A percentile compares a stretch with the other conserved stretches of the same genome.
phyloP scores from a whole-genome alignment of 805 yeast genomes.

The Candida sakaeoensis region DNA sequence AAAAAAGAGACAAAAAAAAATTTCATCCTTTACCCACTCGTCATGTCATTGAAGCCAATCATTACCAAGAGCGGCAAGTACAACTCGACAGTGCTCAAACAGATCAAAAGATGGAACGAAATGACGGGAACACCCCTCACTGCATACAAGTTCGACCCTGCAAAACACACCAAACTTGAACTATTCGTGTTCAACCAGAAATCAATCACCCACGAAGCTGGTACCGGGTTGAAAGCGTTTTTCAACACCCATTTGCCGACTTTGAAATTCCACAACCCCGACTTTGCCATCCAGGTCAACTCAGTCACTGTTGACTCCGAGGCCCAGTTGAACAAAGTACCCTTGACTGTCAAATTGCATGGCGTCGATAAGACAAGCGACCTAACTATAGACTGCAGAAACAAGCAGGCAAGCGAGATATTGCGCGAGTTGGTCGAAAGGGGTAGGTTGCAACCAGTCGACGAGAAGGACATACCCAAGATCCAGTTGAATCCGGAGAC shows the following conservation, averaged over 20 bases:
- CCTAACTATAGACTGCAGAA: constrained; percentile 50
- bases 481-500: constrained; percentile 1
- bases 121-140: constrained; percentile 47
- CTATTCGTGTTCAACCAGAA: constrained; percentile 46
- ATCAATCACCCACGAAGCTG: constrained; percentile 38
- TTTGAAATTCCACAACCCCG: constrained; percentile 80
- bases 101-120: constrained; percentile 46
- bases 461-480: constrained; percentile 35
- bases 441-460: background rate
- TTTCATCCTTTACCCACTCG: background rate
- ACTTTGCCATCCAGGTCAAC: constrained; percentile 54
- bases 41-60: constrained; percentile 6
- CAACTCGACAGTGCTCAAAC: constrained; percentile 41
- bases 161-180: constrained; percentile 38
- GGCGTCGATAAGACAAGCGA: constrained; percentile 31
- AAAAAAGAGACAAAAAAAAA: too few relatives aligned
- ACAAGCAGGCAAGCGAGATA: constrained; percentile 48
- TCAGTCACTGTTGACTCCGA: constrained; percentile 46
- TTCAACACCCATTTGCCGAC: constrained; percentile 76
- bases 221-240: constrained; percentile 68
- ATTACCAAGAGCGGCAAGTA: constrained; percentile 9
- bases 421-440: constrained; percentile 49
- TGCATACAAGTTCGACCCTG: constrained; percentile 28
- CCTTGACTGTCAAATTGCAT: constrained; percentile 42
- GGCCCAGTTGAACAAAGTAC: constrained; percentile 38